phyloP scores from a whole-genome alignment of 1,139 yeast species.

The Debaryomyces subglobosus region DNA sequence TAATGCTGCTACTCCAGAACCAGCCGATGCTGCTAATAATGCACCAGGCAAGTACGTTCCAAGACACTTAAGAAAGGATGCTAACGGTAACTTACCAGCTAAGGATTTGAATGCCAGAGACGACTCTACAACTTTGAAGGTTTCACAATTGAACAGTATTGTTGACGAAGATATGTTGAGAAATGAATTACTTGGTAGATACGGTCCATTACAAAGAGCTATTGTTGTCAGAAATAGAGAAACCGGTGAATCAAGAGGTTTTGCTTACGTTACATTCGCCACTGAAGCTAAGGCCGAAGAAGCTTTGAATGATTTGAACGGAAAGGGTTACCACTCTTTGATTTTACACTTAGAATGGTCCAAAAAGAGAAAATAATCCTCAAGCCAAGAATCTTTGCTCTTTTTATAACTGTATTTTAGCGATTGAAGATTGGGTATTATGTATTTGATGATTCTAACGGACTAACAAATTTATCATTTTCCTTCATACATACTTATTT shows the following conservation, averaged over 20 bases:
- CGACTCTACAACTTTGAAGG: conserved; percentile 86
- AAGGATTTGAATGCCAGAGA: conserved; percentile 59
- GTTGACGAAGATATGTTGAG: conserved; percentile 85
- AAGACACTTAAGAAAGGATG: conserved; percentile 70
- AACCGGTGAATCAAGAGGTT: conserved; percentile 93
- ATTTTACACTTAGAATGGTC: conserved; percentile 79
- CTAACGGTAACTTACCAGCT: conserved; percentile 56
- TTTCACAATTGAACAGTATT: conserved; percentile 86
- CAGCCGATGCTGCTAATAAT: conserved; percentile 37
- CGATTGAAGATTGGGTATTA: conserved; percentile 6
- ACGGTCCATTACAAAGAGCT: conserved; percentile 79
- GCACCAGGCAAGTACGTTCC: conserved; percentile 66
- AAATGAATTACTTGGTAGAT: conserved; percentile 67
- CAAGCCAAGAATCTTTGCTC: not conserved
- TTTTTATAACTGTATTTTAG: conserved; percentile 7
- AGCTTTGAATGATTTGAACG: conserved; percentile 80
- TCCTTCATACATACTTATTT: not conserved
- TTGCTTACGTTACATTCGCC: conserved; percentile 91
- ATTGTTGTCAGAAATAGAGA: conserved; percentile 89
- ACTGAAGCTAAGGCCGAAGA: conserved; percentile 70
- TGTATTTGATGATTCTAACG: conserved; percentile 1
- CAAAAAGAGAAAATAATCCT: conserved; percentile 35
- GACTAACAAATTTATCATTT: not conserved
- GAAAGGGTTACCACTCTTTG: conserved; percentile 91
- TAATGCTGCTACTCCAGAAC: conserved; percentile 36